Evolutionary conservation across 208 protist genomes (phyloP).

Genomic region (Wallacemonas collosoma): DNA sequence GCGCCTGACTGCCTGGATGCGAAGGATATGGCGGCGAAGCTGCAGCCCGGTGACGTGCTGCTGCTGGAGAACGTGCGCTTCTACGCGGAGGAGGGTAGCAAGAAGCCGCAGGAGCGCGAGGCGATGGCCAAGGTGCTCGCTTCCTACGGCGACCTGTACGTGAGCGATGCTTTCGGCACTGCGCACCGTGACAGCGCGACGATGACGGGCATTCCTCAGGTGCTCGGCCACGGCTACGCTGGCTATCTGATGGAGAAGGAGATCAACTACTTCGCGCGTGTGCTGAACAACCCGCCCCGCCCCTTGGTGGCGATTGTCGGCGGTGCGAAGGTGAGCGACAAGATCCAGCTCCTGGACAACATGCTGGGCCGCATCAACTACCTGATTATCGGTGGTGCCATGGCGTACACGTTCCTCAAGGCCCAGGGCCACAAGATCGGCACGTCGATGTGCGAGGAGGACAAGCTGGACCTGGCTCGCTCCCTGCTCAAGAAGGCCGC

Average conservation of each 20-base stretch:
- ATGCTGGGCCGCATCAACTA: slow-evolving; percentile 97
- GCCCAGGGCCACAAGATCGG: slow-evolving; percentile 91
- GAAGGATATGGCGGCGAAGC: slow-evolving; percentile 48
- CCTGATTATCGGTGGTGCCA: slow-evolving; percentile 99
- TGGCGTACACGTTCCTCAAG: slow-evolving; percentile 98
- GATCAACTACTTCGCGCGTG: slow-evolving; percentile 97
- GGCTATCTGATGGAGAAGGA: slow-evolving; percentile 99
- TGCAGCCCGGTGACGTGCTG: slow-evolving; percentile 91
- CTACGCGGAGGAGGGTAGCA: slow-evolving; percentile 97
- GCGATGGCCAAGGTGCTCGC: slow-evolving; percentile 90
- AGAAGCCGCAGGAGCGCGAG: slow-evolving; percentile 72
- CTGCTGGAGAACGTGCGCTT: slow-evolving; percentile 99
- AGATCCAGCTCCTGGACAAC: slow-evolving; percentile 99
- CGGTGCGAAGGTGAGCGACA: slow-evolving; percentile 98
- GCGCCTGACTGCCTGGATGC: slow-evolving; percentile 81
- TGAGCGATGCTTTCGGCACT: slow-evolving; percentile 99
- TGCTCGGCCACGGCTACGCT: slow-evolving; percentile 87
- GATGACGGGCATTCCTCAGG: slow-evolving; percentile 86
- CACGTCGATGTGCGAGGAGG: slow-evolving; percentile 95
- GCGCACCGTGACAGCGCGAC: slow-evolving; percentile 97
- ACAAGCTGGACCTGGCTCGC: slow-evolving; percentile 68
- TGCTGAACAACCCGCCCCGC: slow-evolving; percentile 79
- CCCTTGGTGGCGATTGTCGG: slow-evolving; percentile 97
- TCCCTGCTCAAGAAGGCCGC: slow-evolving; percentile 95
- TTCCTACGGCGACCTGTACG: slow-evolving; percentile 96